A percentile compares a stretch with the other conserved stretches of the same genome.
Evolutionary conservation across 306 rosid species (phyloP).

Genomic region (Medicago ruthenica): DNA sequence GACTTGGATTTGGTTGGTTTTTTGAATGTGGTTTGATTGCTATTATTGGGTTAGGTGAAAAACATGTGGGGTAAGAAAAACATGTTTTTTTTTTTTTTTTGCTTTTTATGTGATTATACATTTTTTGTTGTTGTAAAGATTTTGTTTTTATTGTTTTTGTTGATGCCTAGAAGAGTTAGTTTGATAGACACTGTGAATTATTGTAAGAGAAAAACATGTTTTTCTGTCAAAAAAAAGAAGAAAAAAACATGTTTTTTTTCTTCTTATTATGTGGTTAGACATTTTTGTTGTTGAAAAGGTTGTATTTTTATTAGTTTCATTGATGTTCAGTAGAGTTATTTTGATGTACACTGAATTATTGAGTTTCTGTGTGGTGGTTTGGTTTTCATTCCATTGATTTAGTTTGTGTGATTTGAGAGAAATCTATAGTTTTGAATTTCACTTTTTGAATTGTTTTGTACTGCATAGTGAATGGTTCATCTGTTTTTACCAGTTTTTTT

Average conservation of each 20-base stretch:
- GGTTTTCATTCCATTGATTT: constrained; percentile 14
- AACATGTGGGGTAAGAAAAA: constrained; percentile 39
- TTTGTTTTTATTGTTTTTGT: constrained; percentile 32
- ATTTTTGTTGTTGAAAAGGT: constrained; percentile 12
- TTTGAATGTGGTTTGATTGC: background rate
- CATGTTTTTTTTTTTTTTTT: background rate
- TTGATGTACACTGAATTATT: constrained; percentile 18
- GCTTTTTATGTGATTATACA: background rate
- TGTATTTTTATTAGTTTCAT: constrained; percentile 34
- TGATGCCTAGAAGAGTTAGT: constrained; percentile 35
- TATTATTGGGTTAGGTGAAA: constrained; percentile 33
- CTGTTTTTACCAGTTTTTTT: constrained; percentile 10
- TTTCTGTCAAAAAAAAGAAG: no score
- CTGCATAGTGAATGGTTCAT: constrained; percentile 28
- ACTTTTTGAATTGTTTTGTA: constrained; percentile 17
- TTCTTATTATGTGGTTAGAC: background rate
- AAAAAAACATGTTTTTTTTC: background rate
- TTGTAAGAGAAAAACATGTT: background rate
- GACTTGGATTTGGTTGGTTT: constrained; percentile 37
- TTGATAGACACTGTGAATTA: constrained; percentile 17
- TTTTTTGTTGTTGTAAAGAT: constrained; percentile 19
- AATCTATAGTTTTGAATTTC: constrained; percentile 28
- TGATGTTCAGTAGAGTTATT: constrained; percentile 33
- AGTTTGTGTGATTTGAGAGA: constrained; percentile 18
- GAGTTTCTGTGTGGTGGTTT: constrained; percentile 23